Evolutionary conservation across 768 basidiomycete genomes (phyloP).

Genomic region (Lactarius pseudohatsudake): DNA sequence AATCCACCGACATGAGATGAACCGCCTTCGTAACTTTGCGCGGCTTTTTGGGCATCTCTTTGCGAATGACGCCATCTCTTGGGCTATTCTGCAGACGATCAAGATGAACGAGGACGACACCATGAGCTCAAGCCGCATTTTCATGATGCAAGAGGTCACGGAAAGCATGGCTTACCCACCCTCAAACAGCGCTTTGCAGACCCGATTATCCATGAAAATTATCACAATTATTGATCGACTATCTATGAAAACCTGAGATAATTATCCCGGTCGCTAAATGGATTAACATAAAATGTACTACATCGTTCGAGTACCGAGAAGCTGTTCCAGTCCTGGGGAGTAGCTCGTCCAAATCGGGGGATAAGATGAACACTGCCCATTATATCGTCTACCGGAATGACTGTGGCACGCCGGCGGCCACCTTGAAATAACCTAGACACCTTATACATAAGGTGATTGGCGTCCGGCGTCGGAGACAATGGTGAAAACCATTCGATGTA

Average conservation of each 20-base stretch:
- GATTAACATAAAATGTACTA: background rate
- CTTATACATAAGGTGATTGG: background rate
- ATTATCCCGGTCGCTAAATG: background rate
- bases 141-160: constrained; percentile 93
- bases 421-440: background rate
- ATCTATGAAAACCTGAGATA: background rate
- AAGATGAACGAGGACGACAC: constrained; percentile 98
- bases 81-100: constrained; percentile 80
- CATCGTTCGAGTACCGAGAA: background rate
- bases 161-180: constrained; percentile 84
- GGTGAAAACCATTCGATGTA: too few species aligned
- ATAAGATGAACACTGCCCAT: constrained; percentile 1
- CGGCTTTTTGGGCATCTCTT: constrained; percentile 95
- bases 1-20: constrained; percentile 98
- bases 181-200: constrained; percentile 91
- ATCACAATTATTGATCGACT: background rate
- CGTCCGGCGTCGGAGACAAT: background rate
- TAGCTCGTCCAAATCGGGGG: background rate
- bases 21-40: constrained; percentile 94
- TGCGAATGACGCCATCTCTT: constrained; percentile 86
- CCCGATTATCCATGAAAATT: constrained; percentile 39
- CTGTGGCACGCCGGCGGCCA: background rate
- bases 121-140: constrained; percentile 93
- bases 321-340: background rate
- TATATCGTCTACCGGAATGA: background rate